Percentiles rank a stretch among this genome's conserved stretches.
Evolutionary conservation across 2,329 filamentous ascomycete genomes (phyloP).

Genomic region (Xenoacremonium recifei): DNA sequence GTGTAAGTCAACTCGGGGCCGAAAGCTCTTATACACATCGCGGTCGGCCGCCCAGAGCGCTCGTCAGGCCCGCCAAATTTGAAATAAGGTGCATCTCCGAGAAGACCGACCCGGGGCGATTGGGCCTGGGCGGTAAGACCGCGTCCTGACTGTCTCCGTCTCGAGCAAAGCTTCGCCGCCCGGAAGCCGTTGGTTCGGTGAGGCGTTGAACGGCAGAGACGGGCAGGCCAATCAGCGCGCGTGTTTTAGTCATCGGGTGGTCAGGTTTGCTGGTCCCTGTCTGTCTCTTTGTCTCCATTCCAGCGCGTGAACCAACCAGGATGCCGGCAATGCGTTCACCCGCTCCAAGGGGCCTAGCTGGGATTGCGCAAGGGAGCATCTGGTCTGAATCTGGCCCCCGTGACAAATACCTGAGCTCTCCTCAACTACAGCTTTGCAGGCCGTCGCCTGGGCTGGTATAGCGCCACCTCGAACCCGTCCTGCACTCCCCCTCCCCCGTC

Average conservation of each 20-base stretch:
- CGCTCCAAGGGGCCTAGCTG: too few species aligned
- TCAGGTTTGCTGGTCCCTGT: too few species aligned
- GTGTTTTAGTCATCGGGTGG: constrained; percentile 32
- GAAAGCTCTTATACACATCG: constrained; percentile 17
- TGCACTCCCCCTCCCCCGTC: constrained; percentile 38
- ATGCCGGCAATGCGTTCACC: too few species aligned
- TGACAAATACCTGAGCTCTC: too few species aligned
- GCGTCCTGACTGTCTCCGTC: background rate
- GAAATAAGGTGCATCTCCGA: constrained; percentile 9
- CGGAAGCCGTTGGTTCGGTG: constrained; percentile 2
- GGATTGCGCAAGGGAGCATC: too few species aligned
- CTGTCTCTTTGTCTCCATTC: too few species aligned
- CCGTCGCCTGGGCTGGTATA: constrained; percentile 25
- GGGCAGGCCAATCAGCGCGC: constrained; percentile 26
- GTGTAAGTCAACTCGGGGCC: too few species aligned
- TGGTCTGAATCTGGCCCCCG: too few species aligned
- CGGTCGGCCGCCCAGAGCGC: too few species aligned
- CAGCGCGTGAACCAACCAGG: too few species aligned
- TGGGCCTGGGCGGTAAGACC: background rate
- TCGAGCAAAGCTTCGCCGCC: too few species aligned
- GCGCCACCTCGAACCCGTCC: constrained; percentile 25
- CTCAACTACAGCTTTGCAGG: constrained; percentile 1
- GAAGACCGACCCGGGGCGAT: constrained; percentile 4
- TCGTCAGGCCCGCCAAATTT: background rate
- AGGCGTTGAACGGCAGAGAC: background rate